Conservation (phyloP, 176 grass and related monocot species). For the Neostapfia colusana region DNA sequence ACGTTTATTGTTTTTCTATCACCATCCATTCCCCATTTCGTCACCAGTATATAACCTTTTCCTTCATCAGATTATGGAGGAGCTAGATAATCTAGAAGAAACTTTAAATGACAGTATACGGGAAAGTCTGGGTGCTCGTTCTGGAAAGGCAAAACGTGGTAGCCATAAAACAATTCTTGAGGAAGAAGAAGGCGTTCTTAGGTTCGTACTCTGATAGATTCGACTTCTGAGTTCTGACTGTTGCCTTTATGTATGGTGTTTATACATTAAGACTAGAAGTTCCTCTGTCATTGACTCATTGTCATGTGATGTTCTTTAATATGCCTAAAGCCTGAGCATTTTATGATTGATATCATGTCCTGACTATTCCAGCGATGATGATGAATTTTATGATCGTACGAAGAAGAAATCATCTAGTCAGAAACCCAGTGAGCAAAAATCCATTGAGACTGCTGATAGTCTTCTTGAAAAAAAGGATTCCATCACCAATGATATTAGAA, state of each 20-base stretch:
- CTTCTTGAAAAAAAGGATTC: constrained; percentile 87
- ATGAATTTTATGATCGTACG: constrained; percentile 97
- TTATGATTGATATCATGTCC: constrained; percentile 13
- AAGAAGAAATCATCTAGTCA: constrained; percentile 61
- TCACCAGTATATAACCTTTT: constrained; percentile 13
- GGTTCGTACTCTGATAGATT: constrained; percentile 54
- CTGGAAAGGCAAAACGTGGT: constrained; percentile 52
- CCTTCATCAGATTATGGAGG: constrained; percentile 82
- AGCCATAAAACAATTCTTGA: constrained; percentile 68
- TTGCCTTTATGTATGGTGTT: neutral
- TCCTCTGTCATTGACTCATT: too few relatives aligned
- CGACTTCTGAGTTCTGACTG: constrained; percentile 23
- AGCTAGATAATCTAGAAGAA: constrained; percentile 94
- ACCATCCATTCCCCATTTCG: neutral
- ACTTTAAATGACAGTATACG: constrained; percentile 97
- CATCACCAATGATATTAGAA: constrained; percentile 70
- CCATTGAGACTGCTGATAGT: constrained; percentile 93
- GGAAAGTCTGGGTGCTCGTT: constrained; percentile 91
- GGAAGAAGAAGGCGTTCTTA: constrained; percentile 67
- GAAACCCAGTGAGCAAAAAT: constrained; percentile 60
- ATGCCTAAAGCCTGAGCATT: constrained; percentile 5
- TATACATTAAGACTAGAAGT: constrained; percentile 7
- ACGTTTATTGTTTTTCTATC: constrained; percentile 23
- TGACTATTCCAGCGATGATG: constrained; percentile 72
- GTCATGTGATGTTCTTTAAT: neutral